These are phyloP conservation scores for Pseudogymnoascus sp. DNA, from an alignment of 2,329 filamentous ascomycete genomes.

Conservation along the genomic window DNA sequence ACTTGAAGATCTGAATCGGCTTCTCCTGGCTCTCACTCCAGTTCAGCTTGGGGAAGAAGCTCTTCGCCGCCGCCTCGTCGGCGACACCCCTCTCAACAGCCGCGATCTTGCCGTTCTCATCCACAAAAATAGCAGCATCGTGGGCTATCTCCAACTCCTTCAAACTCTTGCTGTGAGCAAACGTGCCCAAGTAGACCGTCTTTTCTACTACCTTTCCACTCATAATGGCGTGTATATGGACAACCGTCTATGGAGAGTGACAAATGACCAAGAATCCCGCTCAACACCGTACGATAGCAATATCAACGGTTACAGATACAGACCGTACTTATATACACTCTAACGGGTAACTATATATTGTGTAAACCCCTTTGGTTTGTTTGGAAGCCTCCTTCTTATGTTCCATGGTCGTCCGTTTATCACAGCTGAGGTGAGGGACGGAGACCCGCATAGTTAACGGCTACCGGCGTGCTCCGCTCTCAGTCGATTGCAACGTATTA, in stretches of 20 bases:
- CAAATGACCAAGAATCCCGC: not conserved
- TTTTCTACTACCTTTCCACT: constrained; percentile 14
- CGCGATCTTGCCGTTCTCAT: constrained; percentile 44
- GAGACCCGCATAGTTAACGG: not conserved
- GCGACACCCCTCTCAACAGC: constrained; percentile 20
- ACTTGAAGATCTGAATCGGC: not conserved
- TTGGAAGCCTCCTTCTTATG: not conserved
- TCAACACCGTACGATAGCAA: not conserved
- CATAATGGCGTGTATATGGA: constrained; percentile 1
- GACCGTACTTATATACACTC: not conserved
- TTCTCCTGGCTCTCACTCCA: constrained; percentile 19
- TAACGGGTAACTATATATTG: constrained; percentile 4
- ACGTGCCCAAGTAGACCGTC: constrained; percentile 51
- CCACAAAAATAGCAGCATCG: constrained; percentile 42
- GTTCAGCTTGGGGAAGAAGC: constrained; percentile 25
- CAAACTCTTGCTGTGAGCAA: constrained; percentile 48
- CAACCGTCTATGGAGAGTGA: no score
- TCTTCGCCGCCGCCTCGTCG: constrained; percentile 29
- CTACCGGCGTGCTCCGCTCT: not conserved
- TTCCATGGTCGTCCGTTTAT: not conserved
- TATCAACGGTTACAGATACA: constrained; percentile 1
- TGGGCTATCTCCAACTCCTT: constrained; percentile 42
- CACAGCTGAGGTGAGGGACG: not conserved
- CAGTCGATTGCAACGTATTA: not conserved
- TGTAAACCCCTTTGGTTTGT: constrained; percentile 2